These are phyloP conservation scores for Triticum turgidum DNA, from an alignment of 176 grass and related monocot species.

Conservation along the genomic window DNA sequence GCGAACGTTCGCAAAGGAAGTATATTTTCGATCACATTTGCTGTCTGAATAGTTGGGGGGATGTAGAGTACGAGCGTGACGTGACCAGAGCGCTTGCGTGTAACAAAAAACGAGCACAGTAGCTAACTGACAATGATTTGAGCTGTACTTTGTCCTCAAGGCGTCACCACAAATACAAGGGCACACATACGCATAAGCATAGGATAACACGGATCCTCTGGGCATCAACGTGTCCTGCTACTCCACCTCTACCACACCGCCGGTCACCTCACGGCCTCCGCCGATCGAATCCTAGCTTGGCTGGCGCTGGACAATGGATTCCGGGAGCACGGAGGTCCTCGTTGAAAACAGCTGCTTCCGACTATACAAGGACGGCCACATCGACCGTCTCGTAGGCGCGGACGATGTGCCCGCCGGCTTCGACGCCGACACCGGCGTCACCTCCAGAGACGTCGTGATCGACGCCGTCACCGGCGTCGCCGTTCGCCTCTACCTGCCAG, in stretches of 20 bases:
- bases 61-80: no score
- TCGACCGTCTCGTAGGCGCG: background rate
- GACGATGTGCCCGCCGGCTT: conserved; percentile 26
- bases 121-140: background rate
- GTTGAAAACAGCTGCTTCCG: background rate
- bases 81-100: no score
- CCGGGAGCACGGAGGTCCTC: background rate
- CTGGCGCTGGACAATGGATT: conserved; percentile 18
- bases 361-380: conserved; percentile 29
- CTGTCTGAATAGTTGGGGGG: no score
- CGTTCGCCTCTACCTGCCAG: conserved; percentile 34
- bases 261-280: background rate
- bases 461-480: conserved; percentile 29
- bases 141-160: background rate
- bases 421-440: conserved; percentile 38
- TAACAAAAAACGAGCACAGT: no score
- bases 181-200: background rate
- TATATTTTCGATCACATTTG: no score
- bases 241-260: background rate
- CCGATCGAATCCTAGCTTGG: background rate
- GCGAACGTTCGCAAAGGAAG: no score
- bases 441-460: conserved; percentile 41
- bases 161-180: background rate
- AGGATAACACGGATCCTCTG: background rate
- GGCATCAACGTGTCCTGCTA: background rate